Evolutionary conservation across 495 filamentous ascomycete species (phyloP), one percentile per base, ranked within the genome.

Genomic region (Hamigera avellanea): DNA sequence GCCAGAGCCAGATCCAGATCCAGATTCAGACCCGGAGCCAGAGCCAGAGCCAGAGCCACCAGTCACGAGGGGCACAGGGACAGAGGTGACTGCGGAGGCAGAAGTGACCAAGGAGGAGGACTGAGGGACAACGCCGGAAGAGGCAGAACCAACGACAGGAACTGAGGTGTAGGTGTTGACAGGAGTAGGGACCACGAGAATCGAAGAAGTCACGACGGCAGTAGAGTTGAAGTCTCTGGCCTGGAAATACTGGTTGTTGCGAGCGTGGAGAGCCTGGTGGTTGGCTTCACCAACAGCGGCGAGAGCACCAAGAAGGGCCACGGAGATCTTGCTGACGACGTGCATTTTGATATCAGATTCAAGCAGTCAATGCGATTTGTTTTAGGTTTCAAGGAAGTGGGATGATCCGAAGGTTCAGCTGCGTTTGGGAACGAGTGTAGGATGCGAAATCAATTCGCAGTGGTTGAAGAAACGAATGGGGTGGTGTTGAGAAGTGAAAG

Each of bases 361-460:
- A 26, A 26, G 33, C 44, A 50, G 43, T 58, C 53, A 49, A 52
- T 54, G 48, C 16, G 23, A 2, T 2, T 14, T 52, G 44, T 49
- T 29, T 36, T 36, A 10, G 15, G 44, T 27, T 25, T 36, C 23
- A 28, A 33, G 13, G 38, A 27, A 33, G 19, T 33, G 28, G 37
- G 12, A 19, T 33, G 14, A 16, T 36, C 27, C 4, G 18, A 8
- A 18, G n/a, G 2, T 19, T 27, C 32, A 14, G 16, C 25, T 23
- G 26, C 18, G 31, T 8, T 19, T 33, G 40, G 28, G 18, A 39
- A 45, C 33, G 53, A 54, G 37, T 26, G 50, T 48, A 32, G 28
- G 44, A 50, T 36, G 62, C 66, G 66, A 71, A 70, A 44, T 67
- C 62, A 44, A 69, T 69, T 66, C 66, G 64, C 64, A 42, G 14